Percentiles rank a stretch among this genome's conserved stretches.
These are phyloP conservation scores for Lasiodiplodia sp. DNA, from an alignment of 2,329 filamentous ascomycete species.

Conservation along the genomic window DNA sequence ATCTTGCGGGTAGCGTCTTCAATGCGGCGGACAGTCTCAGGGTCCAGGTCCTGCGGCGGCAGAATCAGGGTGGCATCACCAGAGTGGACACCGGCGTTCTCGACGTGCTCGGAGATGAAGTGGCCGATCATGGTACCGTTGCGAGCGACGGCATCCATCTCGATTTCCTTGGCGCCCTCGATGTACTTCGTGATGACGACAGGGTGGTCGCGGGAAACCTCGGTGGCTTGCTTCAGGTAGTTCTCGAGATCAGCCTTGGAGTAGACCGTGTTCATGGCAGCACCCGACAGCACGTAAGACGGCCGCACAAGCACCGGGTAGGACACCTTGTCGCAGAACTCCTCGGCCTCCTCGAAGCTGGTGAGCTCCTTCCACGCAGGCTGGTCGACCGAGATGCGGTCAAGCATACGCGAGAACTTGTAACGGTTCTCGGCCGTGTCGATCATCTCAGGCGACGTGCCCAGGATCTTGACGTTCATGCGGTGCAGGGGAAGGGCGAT, in stretches of 20 bases:
- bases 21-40: conserved; percentile 87
- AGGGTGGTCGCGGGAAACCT: conserved; percentile 93
- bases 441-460: conserved; percentile 98
- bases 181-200: conserved; percentile 99
- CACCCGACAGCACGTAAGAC: conserved; percentile 95
- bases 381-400: conserved; percentile 93
- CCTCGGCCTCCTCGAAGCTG: conserved; percentile 86
- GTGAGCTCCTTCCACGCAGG: conserved; percentile 98
- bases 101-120: conserved; percentile 98
- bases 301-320: conserved; percentile 96
- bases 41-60: conserved; percentile 90
- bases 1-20: conserved; percentile 97
- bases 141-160: conserved; percentile 97
- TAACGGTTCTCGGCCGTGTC: conserved; percentile 96
- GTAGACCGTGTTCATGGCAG: conserved; percentile 99
- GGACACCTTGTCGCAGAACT: conserved; percentile 85
- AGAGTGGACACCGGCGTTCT: conserved; percentile 98
- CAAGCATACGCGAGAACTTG: conserved; percentile 98
- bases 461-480: conserved; percentile 88
- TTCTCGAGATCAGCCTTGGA: conserved; percentile 89
- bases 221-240: conserved; percentile 88
- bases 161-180: conserved; percentile 98
- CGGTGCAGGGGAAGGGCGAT: conserved; percentile 90
- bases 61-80: conserved; percentile 96
- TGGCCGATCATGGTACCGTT: conserved; percentile 91